Evolutionary conservation across 768 basidiomycete species (phyloP).

Genomic region (Lactarius hatsudake): DNA sequence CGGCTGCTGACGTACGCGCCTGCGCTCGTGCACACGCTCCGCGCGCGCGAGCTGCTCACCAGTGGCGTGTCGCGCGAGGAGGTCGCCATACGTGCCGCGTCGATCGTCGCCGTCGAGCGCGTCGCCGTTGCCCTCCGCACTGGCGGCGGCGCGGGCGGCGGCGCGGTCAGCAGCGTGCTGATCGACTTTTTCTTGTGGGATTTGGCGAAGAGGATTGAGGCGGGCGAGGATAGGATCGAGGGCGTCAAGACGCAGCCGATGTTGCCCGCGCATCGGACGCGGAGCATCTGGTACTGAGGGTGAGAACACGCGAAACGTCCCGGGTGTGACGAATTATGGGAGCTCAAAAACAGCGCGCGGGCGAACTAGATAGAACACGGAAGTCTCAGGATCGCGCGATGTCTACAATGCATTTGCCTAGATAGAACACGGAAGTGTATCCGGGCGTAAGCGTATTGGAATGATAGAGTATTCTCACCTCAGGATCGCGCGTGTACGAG

Average conservation of each 20-base stretch:
- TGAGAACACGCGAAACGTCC: not conserved
- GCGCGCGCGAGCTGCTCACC: conserved; percentile 42
- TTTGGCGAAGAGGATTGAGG: conserved; percentile 72
- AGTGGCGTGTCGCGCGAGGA: conserved; percentile 62
- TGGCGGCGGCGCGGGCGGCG: conserved; percentile 11
- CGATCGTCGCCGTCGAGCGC: conserved; percentile 75
- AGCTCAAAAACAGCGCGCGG: no score
- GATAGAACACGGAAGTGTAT: no score
- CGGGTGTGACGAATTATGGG: no score
- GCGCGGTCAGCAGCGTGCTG: conserved; percentile 64
- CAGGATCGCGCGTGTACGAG: no score
- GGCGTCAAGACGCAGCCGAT: conserved; percentile 53
- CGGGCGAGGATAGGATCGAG: conserved; percentile 54
- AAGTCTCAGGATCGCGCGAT: no score
- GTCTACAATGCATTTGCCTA: no score
- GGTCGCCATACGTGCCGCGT: conserved; percentile 74
- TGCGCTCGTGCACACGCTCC: conserved; percentile 52
- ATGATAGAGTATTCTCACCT: no score
- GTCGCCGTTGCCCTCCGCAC: conserved; percentile 49
- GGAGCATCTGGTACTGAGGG: conserved; percentile 82
- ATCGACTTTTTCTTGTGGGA: conserved; percentile 95
- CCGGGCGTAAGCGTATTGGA: no score
- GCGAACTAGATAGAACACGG: no score
- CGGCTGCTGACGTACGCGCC: conserved; percentile 70
- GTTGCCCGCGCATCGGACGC: conserved; percentile 71